Evolutionary conservation across 192 early-diverging fungal genomes (phyloP).

Genomic region (Allomyces macrogynus): DNA sequence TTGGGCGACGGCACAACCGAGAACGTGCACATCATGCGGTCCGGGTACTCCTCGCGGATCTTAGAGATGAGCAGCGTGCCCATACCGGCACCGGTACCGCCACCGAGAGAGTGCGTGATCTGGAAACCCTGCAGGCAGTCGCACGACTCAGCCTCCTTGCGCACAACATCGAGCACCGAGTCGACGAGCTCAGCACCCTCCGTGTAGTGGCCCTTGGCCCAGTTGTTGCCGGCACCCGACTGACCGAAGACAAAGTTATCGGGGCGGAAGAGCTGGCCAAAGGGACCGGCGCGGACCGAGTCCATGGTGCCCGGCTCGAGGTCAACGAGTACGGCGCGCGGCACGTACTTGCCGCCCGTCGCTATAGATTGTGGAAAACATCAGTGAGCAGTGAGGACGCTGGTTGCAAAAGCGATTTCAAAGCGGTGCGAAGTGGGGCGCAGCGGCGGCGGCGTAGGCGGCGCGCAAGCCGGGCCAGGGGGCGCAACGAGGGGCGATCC

Average conservation of each 20-base stretch:
- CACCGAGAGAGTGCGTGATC: slow-evolving; percentile 91
- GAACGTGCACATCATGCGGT: slow-evolving; percentile 97
- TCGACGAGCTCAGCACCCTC: slow-evolving; percentile 98
- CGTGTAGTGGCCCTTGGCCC: slow-evolving; percentile 99
- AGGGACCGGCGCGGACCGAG: slow-evolving; percentile 54
- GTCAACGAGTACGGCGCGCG: slow-evolving; percentile 83
- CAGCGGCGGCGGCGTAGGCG: no score
- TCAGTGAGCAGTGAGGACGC: no score
- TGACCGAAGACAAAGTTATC: slow-evolving; percentile 97
- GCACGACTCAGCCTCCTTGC: slow-evolving; percentile 87
- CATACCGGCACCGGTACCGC: slow-evolving; percentile 93
- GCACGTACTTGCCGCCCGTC: slow-evolving; percentile 33
- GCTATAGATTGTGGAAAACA: neutral
- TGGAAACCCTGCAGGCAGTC: slow-evolving; percentile 99
- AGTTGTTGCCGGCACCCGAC: slow-evolving; percentile 96
- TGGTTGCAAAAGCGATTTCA: no score
- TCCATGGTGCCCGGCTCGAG: slow-evolving; percentile 96
- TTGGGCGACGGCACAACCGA: slow-evolving; percentile 94
- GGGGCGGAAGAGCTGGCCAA: slow-evolving; percentile 78
- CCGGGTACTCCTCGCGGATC: slow-evolving; percentile 98
- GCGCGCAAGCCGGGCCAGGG: no score
- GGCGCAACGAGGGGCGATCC: no score
- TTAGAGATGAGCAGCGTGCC: slow-evolving; percentile 89
- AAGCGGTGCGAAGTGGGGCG: no score
- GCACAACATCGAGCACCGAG: slow-evolving; percentile 80